These are phyloP conservation scores for Lipomyces starkeyi DNA, from an alignment of 805 yeast species.

Conservation along the genomic window DNA sequence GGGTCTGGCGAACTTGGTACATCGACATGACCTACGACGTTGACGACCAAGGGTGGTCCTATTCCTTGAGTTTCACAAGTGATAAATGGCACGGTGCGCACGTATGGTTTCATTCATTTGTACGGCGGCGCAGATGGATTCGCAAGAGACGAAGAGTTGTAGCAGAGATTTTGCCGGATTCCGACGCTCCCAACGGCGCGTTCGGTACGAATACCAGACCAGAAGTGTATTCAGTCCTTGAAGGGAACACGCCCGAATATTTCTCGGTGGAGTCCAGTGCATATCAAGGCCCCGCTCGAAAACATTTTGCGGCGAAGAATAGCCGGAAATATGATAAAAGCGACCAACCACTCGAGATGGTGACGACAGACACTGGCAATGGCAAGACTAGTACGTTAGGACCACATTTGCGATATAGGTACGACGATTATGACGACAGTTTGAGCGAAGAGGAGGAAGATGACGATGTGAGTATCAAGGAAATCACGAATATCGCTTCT, in stretches of 20 bases:
- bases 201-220: not conserved
- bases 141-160: slow-evolving; percentile 43
- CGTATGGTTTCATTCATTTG: slow-evolving; percentile 62
- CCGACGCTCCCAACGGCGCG: not conserved
- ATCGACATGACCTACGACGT: slow-evolving; percentile 71
- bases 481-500: slow-evolving; percentile 12
- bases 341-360: not conserved
- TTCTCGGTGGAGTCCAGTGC: slow-evolving; percentile 26
- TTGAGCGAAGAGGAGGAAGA: slow-evolving; percentile 16
- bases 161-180: not conserved
- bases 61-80: slow-evolving; percentile 58
- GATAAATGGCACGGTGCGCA: slow-evolving; percentile 66
- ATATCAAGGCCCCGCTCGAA: slow-evolving; percentile 2
- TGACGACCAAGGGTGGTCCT: slow-evolving; percentile 87
- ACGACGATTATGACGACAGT: slow-evolving; percentile 6
- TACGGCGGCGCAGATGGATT: slow-evolving; percentile 71
- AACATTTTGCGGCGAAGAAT: not conserved
- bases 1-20: slow-evolving; percentile 77
- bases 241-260: slow-evolving; percentile 22
- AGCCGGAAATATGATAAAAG: not conserved
- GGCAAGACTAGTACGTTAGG: too few relatives aligned
- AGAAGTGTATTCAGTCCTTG: slow-evolving; percentile 16
- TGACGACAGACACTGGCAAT: not conserved
- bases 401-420: not conserved
- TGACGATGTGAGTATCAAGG: not conserved